Evolutionary conservation across 176 grass and related monocot genomes (phyloP), one percentile per base, ranked within the genome.

Genomic region (Carex littledalei): DNA sequence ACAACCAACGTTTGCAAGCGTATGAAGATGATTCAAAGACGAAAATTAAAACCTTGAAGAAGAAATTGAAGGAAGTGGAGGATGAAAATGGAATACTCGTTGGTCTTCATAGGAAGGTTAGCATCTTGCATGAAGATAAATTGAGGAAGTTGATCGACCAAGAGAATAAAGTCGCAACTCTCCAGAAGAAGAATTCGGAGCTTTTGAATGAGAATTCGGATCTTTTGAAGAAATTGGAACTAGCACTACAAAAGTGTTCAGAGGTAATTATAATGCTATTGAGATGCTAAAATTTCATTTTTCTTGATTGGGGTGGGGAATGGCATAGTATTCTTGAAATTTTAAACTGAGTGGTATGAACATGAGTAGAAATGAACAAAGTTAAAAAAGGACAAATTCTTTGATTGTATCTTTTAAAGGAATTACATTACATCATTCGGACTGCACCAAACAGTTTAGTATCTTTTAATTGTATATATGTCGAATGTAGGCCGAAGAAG

Each of bases 121-220:
- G 60, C 64, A 83, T 83, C 34, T 83, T 83, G 39, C 81, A 83
- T n/a, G 81, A 83, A 67, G 81, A 83, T 67, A 83, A 83, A 83
- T 54, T 83, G 62, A 53, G 63, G 41, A 83, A 83, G 64, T 52
- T 83, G 81, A 69, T 83, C 0, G 81, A 83, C 15, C 62, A 68
- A 47, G 81, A 83, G 15, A 65, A 69, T 83, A 83, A 68, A 83
- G 20, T 31, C 63, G 5, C 16, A 16, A 52, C 63, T 52, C 63
- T 83, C 8, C 63, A 83, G 21, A 83, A 83, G 81, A 83, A 83
- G 45, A 52, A 83, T 67, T 67, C 81, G 3, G 81, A 69, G 63
- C 21, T 83, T 68, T 15, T 67, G 49, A 69, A 8, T 0, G 43
- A 83, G 41, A 83, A 83, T 7, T 68, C 43, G 0, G 24, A 85